Evolutionary conservation across 306 rosid genomes (phyloP), one percentile per base, ranked within the genome.

Genomic region (Sicyos edulis): DNA sequence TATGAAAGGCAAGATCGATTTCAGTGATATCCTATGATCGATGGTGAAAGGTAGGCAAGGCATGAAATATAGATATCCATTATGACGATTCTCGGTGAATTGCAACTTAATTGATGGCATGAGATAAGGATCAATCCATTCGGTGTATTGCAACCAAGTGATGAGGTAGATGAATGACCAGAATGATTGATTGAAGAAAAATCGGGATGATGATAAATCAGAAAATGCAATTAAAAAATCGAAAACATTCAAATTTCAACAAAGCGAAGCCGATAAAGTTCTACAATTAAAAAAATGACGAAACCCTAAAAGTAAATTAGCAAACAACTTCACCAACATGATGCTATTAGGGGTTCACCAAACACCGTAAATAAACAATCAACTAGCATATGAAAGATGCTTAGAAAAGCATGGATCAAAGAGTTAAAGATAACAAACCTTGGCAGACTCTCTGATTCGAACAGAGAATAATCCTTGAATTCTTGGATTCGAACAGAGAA

Each of bases 11-110:
- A 85, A 84, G 88, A 77, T 83, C 83, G 85, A 81, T 55, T 80
- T 88, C 96, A 88, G 81, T 88, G 88, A 85, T 78, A 91, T 81
- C 87, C 84, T 88, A 90, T 82, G 80, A 83, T 85, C 86, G 84
- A 83, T 82, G 83, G 78, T 82, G 84, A 68, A 49, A 68, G 83
- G 52, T 80, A 81, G 83, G 86, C 86, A 85, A 80, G 85, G 81
- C 91, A 83, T 80, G 85, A 81, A 75, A 86, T 79, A 82, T 82
- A 81, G 89, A 83, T 72, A 37, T 83, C 96, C 84, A 87, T 83
- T 83, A 88, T 52, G 73, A 79, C 82, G 83, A 84, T 84, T 90
- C 96, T 85, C n/a, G 80, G 64, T 85, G 83, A 82, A 85, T 85
- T 84, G 80, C 85, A 44, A 65, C 71, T 65, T 42, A 65, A 65